Conservation (phyloP, 1,139 yeast species). For the Candida pseudoviswanathii region DNA sequence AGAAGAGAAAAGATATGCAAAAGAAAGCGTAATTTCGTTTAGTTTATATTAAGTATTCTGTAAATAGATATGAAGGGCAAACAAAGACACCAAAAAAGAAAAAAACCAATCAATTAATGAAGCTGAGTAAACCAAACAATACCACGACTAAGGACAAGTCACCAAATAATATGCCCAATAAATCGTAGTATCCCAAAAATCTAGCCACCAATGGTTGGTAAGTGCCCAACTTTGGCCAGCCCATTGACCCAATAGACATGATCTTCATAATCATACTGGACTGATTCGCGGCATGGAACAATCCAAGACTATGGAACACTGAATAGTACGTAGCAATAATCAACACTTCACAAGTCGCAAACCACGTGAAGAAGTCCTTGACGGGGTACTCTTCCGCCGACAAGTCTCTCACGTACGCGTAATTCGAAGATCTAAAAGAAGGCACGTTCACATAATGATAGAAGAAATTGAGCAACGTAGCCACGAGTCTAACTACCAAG, state of each 20-base stretch:
- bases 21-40: constrained; percentile 10
- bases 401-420: constrained; percentile 29
- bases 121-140: constrained; percentile 42
- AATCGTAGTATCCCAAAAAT: constrained; percentile 40
- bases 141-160: constrained; percentile 43
- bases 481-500: constrained; percentile 30
- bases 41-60: background rate
- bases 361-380: constrained; percentile 29
- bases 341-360: constrained; percentile 36
- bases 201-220: constrained; percentile 32
- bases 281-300: constrained; percentile 20
- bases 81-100: background rate
- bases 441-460: constrained; percentile 32
- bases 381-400: constrained; percentile 14
- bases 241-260: constrained; percentile 35
- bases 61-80: background rate
- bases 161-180: constrained; percentile 38
- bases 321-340: constrained; percentile 38
- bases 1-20: constrained; percentile 43
- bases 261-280: constrained; percentile 33
- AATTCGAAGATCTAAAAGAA: constrained; percentile 33
- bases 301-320: constrained; percentile 28
- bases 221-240: constrained; percentile 37
- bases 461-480: constrained; percentile 33
- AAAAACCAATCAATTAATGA: constrained; percentile 10